Evolutionary conservation across 1,284 basidiomycete genomes (phyloP).

Genomic region (Ceratobasidium sp.): DNA sequence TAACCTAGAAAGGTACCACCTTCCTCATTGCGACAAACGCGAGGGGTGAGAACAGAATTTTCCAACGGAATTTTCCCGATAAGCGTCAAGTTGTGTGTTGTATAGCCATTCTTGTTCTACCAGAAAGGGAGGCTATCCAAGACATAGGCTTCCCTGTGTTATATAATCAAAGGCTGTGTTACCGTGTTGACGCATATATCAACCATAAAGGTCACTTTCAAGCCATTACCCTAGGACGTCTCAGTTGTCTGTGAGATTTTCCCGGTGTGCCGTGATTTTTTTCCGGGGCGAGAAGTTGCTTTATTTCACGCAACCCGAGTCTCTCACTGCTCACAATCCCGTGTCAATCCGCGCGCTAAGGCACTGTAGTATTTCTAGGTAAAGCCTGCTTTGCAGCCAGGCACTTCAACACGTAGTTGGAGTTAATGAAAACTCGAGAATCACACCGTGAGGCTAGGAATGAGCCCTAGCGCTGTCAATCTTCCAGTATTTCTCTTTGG

Average conservation of each 20-base stretch:
- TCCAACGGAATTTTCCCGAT: slow-evolving; percentile 14
- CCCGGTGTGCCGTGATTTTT: not conserved
- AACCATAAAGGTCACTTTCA: not conserved
- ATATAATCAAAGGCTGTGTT: slow-evolving; percentile 37
- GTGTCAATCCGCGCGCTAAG: slow-evolving; percentile 10
- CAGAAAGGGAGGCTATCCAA: slow-evolving; percentile 25
- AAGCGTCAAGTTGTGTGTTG: slow-evolving; percentile 21
- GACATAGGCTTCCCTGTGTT: not conserved
- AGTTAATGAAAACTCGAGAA: slow-evolving; percentile 11
- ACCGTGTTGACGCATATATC: slow-evolving; percentile 9
- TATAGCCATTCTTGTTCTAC: slow-evolving; percentile 28
- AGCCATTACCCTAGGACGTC: not conserved
- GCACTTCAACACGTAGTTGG: not conserved
- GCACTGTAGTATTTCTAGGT: not conserved
- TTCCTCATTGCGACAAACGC: not conserved
- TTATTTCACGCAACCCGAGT: not conserved
- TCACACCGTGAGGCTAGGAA: slow-evolving; percentile 16
- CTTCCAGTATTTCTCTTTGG: slow-evolving; percentile 11
- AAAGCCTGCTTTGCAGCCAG: not conserved
- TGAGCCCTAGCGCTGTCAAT: not conserved
- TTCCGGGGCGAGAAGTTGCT: not conserved
- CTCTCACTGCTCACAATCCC: not conserved
- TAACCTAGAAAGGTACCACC: slow-evolving; percentile 5
- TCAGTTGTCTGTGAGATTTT: not conserved
- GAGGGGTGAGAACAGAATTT: slow-evolving; percentile 25